Evolutionary conservation across 1,284 basidiomycete species (phyloP), one percentile per base, ranked within the genome.

Genomic region (Agroathelia rolfsii): DNA sequence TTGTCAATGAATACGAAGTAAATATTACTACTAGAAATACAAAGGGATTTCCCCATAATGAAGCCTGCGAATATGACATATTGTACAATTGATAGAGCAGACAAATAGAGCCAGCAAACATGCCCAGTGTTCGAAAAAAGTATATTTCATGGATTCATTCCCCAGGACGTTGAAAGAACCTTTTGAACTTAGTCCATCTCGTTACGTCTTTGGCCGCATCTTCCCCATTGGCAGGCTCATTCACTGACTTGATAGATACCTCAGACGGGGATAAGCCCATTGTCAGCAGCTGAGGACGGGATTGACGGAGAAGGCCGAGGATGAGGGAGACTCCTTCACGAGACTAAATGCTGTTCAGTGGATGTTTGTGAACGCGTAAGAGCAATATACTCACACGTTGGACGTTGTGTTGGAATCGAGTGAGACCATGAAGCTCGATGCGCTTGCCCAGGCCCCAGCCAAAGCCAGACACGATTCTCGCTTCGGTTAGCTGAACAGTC

Each of bases 371-470:
- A 25, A 28, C 34, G 34, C 23, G 19, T 5, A 37, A 10, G 23
- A 17, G 19, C 23, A 9, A 32, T 15, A 26, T 39, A 57, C 69
- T 21, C 46, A 78, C 83, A 48, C 72, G 63, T 55, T 87, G 83
- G 27, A 87, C 61, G 46, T 87, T 80, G 17, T 76, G 69, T 52
- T 85, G 83, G 61, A 87, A 85, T 38, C 68, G 72, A 19, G 70
- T 70, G 36, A 86, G 50, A 18, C 81, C 84, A 44, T 85, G 80
- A 36, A 58, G 81, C 58, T 87, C 83, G 32, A 87, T 85, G 36
- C 69, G 66, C 53, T 75, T 84, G 6, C 83, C 80, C 13, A 87
- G 61, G 19, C 83, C 83, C 84, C 84, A 87, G 10, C 83, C 83
- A 43, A 87, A 80, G 20, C 74, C 69, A 39, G 84, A 87, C 15